These are phyloP conservation scores for Ascochyta lentis DNA, from an alignment of 2,329 filamentous ascomycete genomes.

Conservation along the genomic window DNA sequence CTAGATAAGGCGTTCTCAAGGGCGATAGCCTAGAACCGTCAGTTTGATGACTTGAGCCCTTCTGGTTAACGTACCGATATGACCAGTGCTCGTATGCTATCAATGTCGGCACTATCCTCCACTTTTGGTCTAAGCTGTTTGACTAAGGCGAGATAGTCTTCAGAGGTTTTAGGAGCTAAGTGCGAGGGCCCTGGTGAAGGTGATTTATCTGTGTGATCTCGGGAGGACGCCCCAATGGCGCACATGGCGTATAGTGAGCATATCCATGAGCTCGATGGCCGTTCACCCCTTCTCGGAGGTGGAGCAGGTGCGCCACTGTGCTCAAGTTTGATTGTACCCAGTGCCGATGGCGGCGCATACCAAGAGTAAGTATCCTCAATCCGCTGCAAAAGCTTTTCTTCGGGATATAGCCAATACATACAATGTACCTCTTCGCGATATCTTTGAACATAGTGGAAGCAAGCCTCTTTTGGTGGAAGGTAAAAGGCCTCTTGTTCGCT, in stretches of 20 bases:
- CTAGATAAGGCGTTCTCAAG: conserved; percentile 46
- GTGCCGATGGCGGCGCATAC: conserved; percentile 8
- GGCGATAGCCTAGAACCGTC: conserved; percentile 37
- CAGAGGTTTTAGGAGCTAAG: conserved; percentile 33
- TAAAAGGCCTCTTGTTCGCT: conserved; percentile 30
- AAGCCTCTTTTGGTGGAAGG: conserved; percentile 39
- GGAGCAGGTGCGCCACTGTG: conserved; percentile 4
- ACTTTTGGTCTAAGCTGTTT: conserved; percentile 43
- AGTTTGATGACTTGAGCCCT: background rate
- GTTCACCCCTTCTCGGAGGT: conserved; percentile 8
- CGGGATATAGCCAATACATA: conserved; percentile 47
- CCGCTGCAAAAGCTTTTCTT: conserved; percentile 40
- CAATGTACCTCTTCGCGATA: conserved; percentile 48
- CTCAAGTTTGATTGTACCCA: conserved; percentile 7
- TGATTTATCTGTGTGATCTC: conserved; percentile 31
- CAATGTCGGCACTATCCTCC: conserved; percentile 47
- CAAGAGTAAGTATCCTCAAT: conserved; percentile 43
- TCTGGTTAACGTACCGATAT: conserved; percentile 34
- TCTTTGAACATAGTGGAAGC: conserved; percentile 42
- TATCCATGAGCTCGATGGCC: conserved; percentile 43
- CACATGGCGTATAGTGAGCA: conserved; percentile 48
- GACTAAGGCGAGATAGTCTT: conserved; percentile 43
- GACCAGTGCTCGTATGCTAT: conserved; percentile 46
- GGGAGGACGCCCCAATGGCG: conserved; percentile 40
- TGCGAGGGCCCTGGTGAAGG: conserved; percentile 28